These are phyloP conservation scores for Agastache rugosa DNA, from an alignment of 257 asterid genomes.

Conservation along the genomic window DNA sequence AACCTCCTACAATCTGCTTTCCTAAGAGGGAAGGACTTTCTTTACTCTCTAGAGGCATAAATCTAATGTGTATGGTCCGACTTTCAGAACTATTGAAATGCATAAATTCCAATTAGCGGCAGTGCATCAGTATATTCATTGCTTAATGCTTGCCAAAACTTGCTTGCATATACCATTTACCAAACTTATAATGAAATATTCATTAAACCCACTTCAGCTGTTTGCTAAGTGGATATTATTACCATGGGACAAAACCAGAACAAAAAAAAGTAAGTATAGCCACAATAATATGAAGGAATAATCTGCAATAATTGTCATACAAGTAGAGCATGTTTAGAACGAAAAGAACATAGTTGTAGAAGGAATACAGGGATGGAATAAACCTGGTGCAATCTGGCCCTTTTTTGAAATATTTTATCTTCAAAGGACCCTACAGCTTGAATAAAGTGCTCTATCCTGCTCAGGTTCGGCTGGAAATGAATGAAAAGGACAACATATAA, in stretches of 20 bases:
- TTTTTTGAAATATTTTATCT: slow-evolving; percentile 88
- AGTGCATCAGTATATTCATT: not conserved
- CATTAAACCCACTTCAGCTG: not conserved
- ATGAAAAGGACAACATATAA: slow-evolving; percentile 23
- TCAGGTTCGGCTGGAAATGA: slow-evolving; percentile 73
- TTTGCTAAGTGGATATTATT: slow-evolving; percentile 1
- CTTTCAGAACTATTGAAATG: too few relatives aligned
- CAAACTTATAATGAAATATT: not conserved
- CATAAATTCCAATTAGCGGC: not conserved
- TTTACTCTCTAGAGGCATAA: too few relatives aligned
- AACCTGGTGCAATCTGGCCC: slow-evolving; percentile 94
- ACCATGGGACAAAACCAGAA: not conserved
- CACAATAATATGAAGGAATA: slow-evolving; percentile 19
- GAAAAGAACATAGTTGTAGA: not conserved
- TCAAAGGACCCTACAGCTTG: slow-evolving; percentile 96
- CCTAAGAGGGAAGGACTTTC: too few relatives aligned
- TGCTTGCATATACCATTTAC: not conserved
- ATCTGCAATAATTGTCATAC: not conserved
- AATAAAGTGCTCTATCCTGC: slow-evolving; percentile 85
- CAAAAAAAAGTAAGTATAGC: not conserved
- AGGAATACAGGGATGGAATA: slow-evolving; percentile 26
- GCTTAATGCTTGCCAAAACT: too few relatives aligned
- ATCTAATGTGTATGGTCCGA: too few relatives aligned
- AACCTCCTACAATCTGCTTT: too few relatives aligned
- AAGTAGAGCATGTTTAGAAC: not conserved